A percentile compares a stretch with the other conserved stretches of the same genome.
phyloP scores from a whole-genome alignment of 2,329 filamentous ascomycete genomes.

The Exophiala sp. region DNA sequence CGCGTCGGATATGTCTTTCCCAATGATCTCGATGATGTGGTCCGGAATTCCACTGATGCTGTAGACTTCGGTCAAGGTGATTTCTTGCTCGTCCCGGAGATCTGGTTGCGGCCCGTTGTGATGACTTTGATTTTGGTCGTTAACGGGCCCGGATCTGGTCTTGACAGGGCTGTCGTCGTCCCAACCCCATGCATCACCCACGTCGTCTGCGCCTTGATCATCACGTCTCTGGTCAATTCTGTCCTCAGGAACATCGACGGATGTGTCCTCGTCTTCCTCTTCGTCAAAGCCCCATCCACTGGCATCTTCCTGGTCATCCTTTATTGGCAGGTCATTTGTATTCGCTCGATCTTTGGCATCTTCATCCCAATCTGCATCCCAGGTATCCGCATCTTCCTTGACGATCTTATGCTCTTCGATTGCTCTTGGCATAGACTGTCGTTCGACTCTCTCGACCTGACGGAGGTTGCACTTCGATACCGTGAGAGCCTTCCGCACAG shows the following conservation, averaged over 20 bases:
- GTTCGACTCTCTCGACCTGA: constrained; percentile 79
- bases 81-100: constrained; percentile 49
- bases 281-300: constrained; percentile 53
- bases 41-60: constrained; percentile 85
- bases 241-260: constrained; percentile 31
- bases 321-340: background rate
- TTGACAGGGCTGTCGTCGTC: constrained; percentile 60
- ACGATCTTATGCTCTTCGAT: constrained; percentile 46
- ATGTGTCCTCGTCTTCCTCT: constrained; percentile 31
- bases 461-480: constrained; percentile 64
- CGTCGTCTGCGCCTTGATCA: constrained; percentile 36
- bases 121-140: constrained; percentile 5
- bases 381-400: constrained; percentile 54
- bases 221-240: constrained; percentile 20
- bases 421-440: constrained; percentile 68
- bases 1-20: constrained; percentile 41
- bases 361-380: constrained; percentile 78
- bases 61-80: constrained; percentile 81
- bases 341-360: constrained; percentile 8
- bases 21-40: constrained; percentile 55
- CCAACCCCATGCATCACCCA: constrained; percentile 78
- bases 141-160: constrained; percentile 22
- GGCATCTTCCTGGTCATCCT: constrained; percentile 49
- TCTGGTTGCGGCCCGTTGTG: constrained; percentile 8
- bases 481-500: constrained; percentile 66